Base-by-base conservation (phyloP, 768 basidiomycete species). In the Austroboletus festivus region DNA sequence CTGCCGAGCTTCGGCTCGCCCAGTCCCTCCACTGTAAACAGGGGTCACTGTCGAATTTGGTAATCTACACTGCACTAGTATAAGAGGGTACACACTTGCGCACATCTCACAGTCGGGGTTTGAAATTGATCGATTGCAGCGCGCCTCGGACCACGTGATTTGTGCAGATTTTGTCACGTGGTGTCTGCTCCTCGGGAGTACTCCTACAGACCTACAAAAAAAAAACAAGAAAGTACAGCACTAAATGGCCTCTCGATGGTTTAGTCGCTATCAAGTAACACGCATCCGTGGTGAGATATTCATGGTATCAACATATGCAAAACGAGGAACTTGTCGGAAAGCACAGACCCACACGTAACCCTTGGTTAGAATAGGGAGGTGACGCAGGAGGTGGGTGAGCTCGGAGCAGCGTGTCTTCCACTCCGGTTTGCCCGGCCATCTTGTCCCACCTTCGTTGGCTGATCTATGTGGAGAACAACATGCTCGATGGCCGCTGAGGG, bases 121-220 rank as follows among this genome's bases (percentile, higher is more conserved):
- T n/a, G n/a, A n/a, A n/a, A n/a, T n/a, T n/a, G n/a, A n/a, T n/a
- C n/a, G n/a, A n/a, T n/a, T n/a, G n/a, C n/a, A n/a, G n/a, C n/a
- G n/a, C n/a, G n/a, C n/a, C n/a, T n/a, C n/a, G n/a, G 12, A 4
- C 34, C 61, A 62, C 62, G 63, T 60, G 58, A 63, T 37, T 38
- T 21, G 16, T 53, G n/a, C n/a, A 30, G 16, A 19, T 45, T 31
- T 44, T 50, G 33, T 63, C 61, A 64, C 62, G 62, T 64, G 28
- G 62, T 20, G n/a, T n/a, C n/a, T n/a, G n/a, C n/a, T n/a, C n/a
- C n/a, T n/a, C n/a, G n/a, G n/a, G n/a, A n/a, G n/a, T n/a, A n/a
- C n/a, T n/a, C n/a, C n/a, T n/a, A n/a, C n/a, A n/a, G n/a, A n/a
- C n/a, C n/a, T n/a, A n/a, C n/a, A n/a, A n/a, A n/a, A n/a, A n/a